Percentiles rank a stretch among this genome's conserved stretches.
Conservation (phyloP, 306 rosid genomes). For the Argentina anserina region DNA sequence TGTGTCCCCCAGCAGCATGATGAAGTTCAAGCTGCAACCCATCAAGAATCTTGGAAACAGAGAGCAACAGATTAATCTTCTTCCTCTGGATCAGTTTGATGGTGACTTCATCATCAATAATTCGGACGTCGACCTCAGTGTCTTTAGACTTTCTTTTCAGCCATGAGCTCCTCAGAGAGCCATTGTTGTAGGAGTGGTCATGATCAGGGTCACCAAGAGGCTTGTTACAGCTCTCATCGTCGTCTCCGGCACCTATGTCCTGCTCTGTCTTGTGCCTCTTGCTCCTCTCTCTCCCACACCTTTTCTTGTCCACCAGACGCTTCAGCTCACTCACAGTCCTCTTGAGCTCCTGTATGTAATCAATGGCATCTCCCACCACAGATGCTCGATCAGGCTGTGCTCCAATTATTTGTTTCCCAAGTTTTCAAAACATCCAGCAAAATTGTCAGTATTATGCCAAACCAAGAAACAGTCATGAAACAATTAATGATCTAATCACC, state of each 20-base stretch:
- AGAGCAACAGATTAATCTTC: conserved; percentile 57
- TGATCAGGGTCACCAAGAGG: conserved; percentile 37
- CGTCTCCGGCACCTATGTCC: conserved; percentile 37
- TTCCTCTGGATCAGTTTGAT: conserved; percentile 75
- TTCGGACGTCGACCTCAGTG: conserved; percentile 78
- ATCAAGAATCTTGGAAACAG: conserved; percentile 53
- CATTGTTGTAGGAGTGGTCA: conserved; percentile 45
- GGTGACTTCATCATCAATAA: conserved; percentile 62
- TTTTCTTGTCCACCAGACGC: conserved; percentile 51
- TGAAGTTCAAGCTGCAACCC: conserved; percentile 77
- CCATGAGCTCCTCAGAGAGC: too few species aligned
- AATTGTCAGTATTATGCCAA: too few species aligned
- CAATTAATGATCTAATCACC: too few species aligned
- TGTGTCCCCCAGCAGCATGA: conserved; percentile 84
- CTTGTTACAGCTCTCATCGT: conserved; percentile 65
- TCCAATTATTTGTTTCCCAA: conserved; percentile 1
- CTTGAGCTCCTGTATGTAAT: conserved; percentile 55
- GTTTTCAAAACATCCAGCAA: background rate
- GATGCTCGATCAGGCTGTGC: conserved; percentile 71
- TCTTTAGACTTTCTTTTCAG: conserved; percentile 80
- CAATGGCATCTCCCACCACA: conserved; percentile 67
- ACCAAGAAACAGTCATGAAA: background rate
- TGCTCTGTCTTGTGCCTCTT: conserved; percentile 54
- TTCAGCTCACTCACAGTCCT: conserved; percentile 61
- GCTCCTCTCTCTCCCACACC: conserved; percentile 54